Percentiles rank a stretch among this genome's conserved stretches.
Conservation (phyloP, 164 flowering plant species). For the Macadamia tetraphylla region DNA sequence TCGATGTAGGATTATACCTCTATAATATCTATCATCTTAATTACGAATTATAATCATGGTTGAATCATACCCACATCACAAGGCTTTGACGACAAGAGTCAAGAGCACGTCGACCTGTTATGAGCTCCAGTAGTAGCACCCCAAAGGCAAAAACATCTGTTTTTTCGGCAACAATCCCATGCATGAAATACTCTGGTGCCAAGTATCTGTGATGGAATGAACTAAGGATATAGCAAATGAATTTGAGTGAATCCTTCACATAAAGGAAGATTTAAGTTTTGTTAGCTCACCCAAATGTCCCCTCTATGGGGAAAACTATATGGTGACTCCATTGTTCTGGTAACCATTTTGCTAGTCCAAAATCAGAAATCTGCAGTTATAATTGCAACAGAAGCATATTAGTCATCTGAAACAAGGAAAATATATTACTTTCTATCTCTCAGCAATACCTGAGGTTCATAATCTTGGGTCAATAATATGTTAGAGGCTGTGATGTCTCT, state of each 20-base stretch:
- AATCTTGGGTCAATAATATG: slow-evolving; percentile 63
- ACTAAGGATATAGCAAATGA: too few relatives aligned
- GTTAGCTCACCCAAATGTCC: slow-evolving; percentile 81
- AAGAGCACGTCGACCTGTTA: slow-evolving; percentile 91
- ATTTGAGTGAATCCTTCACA: background rate
- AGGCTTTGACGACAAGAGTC: slow-evolving; percentile 83
- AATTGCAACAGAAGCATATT: background rate
- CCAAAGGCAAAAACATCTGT: slow-evolving; percentile 96
- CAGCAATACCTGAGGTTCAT: slow-evolving; percentile 57
- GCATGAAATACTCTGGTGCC: slow-evolving; percentile 97
- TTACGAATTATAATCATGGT: background rate
- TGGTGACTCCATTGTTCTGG: slow-evolving; percentile 91
- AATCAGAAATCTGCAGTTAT: slow-evolving; percentile 80
- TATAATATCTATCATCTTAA: too few relatives aligned
- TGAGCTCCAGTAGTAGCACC: slow-evolving; percentile 82
- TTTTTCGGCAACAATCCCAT: slow-evolving; percentile 88
- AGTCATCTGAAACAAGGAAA: background rate
- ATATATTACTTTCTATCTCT: background rate
- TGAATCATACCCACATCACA: slow-evolving; percentile 77
- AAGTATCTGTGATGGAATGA: slow-evolving; percentile 48
- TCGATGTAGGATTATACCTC: too few relatives aligned
- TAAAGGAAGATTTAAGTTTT: background rate
- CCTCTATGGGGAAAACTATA: slow-evolving; percentile 79
- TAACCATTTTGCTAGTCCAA: slow-evolving; percentile 98
- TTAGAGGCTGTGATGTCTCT: slow-evolving; percentile 97